These are phyloP conservation scores for Hysterangium stoloniferum DNA, from an alignment of 768 basidiomycete genomes.

Conservation along the genomic window DNA sequence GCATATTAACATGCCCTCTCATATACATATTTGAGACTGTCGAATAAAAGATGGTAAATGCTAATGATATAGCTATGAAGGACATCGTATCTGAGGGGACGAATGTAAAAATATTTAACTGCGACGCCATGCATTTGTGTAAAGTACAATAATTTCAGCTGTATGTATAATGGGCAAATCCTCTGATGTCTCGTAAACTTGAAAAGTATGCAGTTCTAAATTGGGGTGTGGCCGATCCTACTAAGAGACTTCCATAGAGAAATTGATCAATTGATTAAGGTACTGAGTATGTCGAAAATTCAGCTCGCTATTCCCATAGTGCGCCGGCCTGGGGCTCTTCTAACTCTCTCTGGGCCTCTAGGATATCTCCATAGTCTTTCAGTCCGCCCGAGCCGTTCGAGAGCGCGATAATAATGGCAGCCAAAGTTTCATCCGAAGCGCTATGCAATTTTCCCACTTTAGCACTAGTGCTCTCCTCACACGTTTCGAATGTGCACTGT, in stretches of 20 bases:
- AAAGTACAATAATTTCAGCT: neutral
- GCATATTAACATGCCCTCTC: neutral
- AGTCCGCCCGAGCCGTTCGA: conserved; percentile 58
- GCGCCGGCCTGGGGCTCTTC: conserved; percentile 48
- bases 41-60: neutral
- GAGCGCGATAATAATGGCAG: conserved; percentile 50
- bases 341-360: conserved; percentile 31
- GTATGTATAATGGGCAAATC: neutral
- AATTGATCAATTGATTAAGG: neutral
- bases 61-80: neutral
- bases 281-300: neutral
- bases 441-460: neutral
- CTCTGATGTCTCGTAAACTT: too few relatives aligned
- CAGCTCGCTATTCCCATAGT: conserved; percentile 43
- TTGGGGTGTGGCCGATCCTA: too few relatives aligned
- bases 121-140: neutral
- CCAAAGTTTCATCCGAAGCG: conserved; percentile 46
- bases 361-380: conserved; percentile 42
- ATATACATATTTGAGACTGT: neutral
- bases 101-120: neutral
- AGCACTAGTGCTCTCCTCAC: neutral
- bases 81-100: neutral
- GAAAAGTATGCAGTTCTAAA: too few relatives aligned
- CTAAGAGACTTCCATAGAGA: too few relatives aligned
- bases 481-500: neutral